Conservation (phyloP, 23 red algal genomes). For the Gracilaria gracilis region DNA sequence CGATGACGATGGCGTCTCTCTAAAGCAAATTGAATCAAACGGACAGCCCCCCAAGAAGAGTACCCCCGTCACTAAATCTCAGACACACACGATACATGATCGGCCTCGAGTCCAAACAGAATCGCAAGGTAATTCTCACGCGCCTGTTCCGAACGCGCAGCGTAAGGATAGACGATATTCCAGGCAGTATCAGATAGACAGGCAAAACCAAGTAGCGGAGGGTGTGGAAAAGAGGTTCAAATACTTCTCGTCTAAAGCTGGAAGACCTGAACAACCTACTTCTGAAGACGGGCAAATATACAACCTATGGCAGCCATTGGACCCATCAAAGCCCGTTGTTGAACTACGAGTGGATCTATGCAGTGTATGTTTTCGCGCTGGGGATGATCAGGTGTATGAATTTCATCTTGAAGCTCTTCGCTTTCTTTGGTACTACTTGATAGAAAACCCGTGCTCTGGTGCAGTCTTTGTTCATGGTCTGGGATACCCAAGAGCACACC, state of each 20-base stretch:
- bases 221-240: not conserved
- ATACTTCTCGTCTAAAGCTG: slow-evolving; percentile 8
- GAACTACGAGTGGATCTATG: not conserved
- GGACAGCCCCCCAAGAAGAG: not conserved
- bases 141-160: not conserved
- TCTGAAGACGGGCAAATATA: not conserved
- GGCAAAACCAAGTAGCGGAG: not conserved
- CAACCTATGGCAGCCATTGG: slow-evolving; percentile 22
- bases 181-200: not conserved
- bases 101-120: not conserved
- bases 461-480: slow-evolving; percentile 57
- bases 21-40: not conserved
- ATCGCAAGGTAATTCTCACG: not conserved
- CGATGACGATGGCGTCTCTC: not conserved
- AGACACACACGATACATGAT: not conserved
- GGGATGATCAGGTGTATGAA: not conserved
- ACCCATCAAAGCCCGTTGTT: not conserved
- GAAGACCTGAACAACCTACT: slow-evolving; percentile 3
- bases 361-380: slow-evolving; percentile 9
- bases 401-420: slow-evolving; percentile 55
- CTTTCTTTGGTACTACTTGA: slow-evolving; percentile 55
- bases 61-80: not conserved
- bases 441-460: slow-evolving; percentile 60
- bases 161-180: not conserved
- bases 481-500: slow-evolving; percentile 47